Evolutionary conservation across 306 rosid genomes (phyloP).

Genomic region (cucumber (Cucumis sativus)): Cucumber_9930_V3 NC_026661.2:189001-189500

Average conservation of each 20-base stretch:
- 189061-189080: background rate
- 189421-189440: no score
- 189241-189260: background rate
- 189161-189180: no score
- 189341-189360: no score
- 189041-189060: constrained; percentile 8
- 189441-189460: no score
- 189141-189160: background rate
- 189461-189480: no score
- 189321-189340: no score
- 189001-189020: constrained; percentile 1
- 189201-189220: background rate
- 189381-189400: no score
- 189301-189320: background rate
- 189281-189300: background rate
- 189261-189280: constrained; percentile 4
- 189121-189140: background rate
- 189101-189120: background rate
- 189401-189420: no score
- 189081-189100: background rate
- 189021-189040: constrained; percentile 6
- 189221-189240: background rate
- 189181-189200: background rate
- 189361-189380: no score
- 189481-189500: no score